Percentiles rank a stretch among this genome's conserved stretches.
These are phyloP conservation scores for Cystofilobasidium ferigula DNA, from an alignment of 768 basidiomycete species.

Conservation along the genomic window DNA sequence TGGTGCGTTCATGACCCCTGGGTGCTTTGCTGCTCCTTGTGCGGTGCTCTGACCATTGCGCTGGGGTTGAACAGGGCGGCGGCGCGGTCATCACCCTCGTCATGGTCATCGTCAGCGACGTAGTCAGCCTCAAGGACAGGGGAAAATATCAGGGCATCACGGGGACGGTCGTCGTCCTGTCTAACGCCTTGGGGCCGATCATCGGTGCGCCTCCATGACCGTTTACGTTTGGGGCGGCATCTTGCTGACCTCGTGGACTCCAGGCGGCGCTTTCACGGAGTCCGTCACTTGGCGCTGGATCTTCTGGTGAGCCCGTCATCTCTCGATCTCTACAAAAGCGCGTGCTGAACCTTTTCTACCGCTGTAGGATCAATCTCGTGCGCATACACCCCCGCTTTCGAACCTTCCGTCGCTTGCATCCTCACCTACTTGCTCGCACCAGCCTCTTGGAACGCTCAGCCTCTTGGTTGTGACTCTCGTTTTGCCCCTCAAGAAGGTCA, in stretches of 20 bases:
- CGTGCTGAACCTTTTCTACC: no score
- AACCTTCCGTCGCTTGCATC: background rate
- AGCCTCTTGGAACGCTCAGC: slow-evolving; percentile 50
- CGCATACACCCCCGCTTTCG: background rate
- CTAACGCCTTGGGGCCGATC: slow-evolving; percentile 57
- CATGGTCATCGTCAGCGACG: slow-evolving; percentile 45
- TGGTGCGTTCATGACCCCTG: slow-evolving; percentile 28
- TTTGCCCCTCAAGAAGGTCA: slow-evolving; percentile 58
- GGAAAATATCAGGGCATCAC: slow-evolving; percentile 72
- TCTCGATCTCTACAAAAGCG: no score
- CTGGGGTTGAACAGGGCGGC: slow-evolving; percentile 47
- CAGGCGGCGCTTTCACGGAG: slow-evolving; percentile 47
- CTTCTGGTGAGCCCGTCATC: no score
- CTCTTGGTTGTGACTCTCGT: slow-evolving; percentile 52
- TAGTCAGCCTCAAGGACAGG: slow-evolving; percentile 55
- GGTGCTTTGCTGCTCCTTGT: no score
- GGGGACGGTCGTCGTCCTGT: slow-evolving; percentile 50
- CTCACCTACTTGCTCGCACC: slow-evolving; percentile 48
- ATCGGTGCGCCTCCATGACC: slow-evolving; percentile 40
- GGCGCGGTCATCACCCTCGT: slow-evolving; percentile 58
- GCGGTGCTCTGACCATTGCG: no score
- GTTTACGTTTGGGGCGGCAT: background rate
- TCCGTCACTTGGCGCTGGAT: slow-evolving; percentile 56
- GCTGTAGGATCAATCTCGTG: no score
- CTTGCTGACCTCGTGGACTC: background rate